A percentile compares a stretch with the other conserved stretches of the same genome.
phyloP scores from a whole-genome alignment of 2,329 filamentous ascomycete species.

The Pseudopyrenochaeta lycopersici region DNA sequence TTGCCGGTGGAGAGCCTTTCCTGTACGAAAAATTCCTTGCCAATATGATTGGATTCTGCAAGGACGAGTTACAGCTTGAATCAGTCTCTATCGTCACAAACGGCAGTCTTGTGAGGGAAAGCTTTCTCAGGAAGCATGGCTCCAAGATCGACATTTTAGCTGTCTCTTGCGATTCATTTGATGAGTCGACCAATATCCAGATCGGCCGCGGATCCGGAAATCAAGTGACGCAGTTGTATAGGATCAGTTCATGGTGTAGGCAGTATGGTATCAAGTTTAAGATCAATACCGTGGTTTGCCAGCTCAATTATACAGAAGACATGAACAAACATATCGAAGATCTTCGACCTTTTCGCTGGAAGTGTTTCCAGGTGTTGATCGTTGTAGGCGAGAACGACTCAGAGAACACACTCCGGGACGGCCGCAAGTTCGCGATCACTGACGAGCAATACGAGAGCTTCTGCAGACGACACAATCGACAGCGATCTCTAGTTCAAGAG shows the following conservation, averaged over 20 bases:
- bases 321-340: constrained; percentile 43
- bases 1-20: constrained; percentile 65
- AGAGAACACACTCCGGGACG: constrained; percentile 40
- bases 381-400: constrained; percentile 64
- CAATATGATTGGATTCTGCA: constrained; percentile 58
- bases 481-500: constrained; percentile 57
- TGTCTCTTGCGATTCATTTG: constrained; percentile 65
- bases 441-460: constrained; percentile 59
- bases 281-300: constrained; percentile 65
- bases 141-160: constrained; percentile 63
- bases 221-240: constrained; percentile 57
- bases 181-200: constrained; percentile 58
- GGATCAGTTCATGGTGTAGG: constrained; percentile 57
- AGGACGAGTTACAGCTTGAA: constrained; percentile 59
- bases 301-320: constrained; percentile 59
- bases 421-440: constrained; percentile 56
- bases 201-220: constrained; percentile 57
- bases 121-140: constrained; percentile 55
- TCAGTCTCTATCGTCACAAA: constrained; percentile 65
- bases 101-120: constrained; percentile 57
- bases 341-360: constrained; percentile 63
- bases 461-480: constrained; percentile 49
- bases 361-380: constrained; percentile 64
- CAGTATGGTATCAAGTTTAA: constrained; percentile 64
- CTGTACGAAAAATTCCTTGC: constrained; percentile 58